These are phyloP conservation scores for Trichocladium antarcticum DNA, from an alignment of 495 filamentous ascomycete species.

Conservation along the genomic window DNA sequence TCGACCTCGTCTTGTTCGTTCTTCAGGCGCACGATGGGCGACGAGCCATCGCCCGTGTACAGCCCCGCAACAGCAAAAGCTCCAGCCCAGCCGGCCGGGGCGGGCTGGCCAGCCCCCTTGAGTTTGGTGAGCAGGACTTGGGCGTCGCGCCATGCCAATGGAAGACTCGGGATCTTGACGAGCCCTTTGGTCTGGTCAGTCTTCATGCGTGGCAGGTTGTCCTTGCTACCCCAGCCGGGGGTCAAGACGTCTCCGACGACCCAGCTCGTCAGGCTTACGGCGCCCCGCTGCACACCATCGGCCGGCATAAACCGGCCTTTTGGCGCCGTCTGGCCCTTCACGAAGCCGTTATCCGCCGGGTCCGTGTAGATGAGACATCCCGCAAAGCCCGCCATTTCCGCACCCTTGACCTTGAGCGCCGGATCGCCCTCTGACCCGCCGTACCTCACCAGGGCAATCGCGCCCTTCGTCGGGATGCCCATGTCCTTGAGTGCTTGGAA, in stretches of 20 bases:
- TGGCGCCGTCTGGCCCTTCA: slow-evolving; percentile 55
- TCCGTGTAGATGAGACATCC: slow-evolving; percentile 91
- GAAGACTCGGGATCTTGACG: slow-evolving; percentile 75
- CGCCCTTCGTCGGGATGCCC: slow-evolving; percentile 62
- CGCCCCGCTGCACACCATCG: slow-evolving; percentile 70
- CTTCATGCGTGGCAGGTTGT: slow-evolving; percentile 51
- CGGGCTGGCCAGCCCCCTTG: slow-evolving; percentile 60
- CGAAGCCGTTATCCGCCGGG: slow-evolving; percentile 67
- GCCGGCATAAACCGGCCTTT: slow-evolving; percentile 66
- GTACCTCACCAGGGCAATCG: slow-evolving; percentile 75
- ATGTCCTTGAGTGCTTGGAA: slow-evolving; percentile 58
- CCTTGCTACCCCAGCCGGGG: slow-evolving; percentile 71
- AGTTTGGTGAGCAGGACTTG: slow-evolving; percentile 65
- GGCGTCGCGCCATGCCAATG: slow-evolving; percentile 80
- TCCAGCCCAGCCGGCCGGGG: slow-evolving; percentile 65
- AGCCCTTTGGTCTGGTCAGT: slow-evolving; percentile 63
- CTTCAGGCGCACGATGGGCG: slow-evolving; percentile 69
- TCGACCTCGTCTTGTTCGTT: slow-evolving; percentile 81
- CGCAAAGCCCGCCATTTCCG: slow-evolving; percentile 68
- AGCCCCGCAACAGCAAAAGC: slow-evolving; percentile 62
- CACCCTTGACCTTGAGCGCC: slow-evolving; percentile 78
- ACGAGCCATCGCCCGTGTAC: slow-evolving; percentile 72
- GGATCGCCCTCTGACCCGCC: slow-evolving; percentile 61
- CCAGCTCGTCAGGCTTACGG: slow-evolving; percentile 73
- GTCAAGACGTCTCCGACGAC: slow-evolving; percentile 82